phyloP scores from a whole-genome alignment of 257 asterid genomes.

The Avicennia marina region DNA sequence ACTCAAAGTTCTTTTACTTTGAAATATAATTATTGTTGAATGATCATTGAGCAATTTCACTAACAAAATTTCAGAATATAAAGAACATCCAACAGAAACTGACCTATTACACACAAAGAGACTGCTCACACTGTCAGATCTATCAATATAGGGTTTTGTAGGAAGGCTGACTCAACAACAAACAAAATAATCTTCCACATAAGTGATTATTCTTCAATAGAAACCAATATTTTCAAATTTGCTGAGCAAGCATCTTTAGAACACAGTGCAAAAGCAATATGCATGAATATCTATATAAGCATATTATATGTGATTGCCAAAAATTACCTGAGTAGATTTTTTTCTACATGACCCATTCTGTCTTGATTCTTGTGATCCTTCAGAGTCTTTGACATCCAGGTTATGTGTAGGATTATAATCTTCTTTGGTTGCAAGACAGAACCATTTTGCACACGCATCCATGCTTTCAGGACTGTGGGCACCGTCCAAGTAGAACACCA shows the following conservation, averaged over 20 bases:
- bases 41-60: neutral
- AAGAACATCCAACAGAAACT: neutral
- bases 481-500: conserved; percentile 90
- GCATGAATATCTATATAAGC: neutral
- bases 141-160: no score
- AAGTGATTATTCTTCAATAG: neutral
- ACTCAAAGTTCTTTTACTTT: neutral
- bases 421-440: conserved; percentile 57
- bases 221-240: neutral
- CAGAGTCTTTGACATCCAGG: conserved; percentile 21
- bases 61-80: neutral
- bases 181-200: neutral
- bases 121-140: neutral
- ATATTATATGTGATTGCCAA: conserved; percentile 3
- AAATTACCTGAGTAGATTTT: conserved; percentile 41
- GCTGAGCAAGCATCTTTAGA: neutral
- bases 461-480: conserved; percentile 99
- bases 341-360: conserved; percentile 25
- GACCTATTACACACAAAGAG: neutral
- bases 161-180: no score
- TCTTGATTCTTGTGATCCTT: conserved; percentile 23
- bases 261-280: neutral
- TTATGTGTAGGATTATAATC: conserved; percentile 27
- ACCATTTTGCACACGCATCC: conserved; percentile 99
- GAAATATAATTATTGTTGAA: neutral